Conservation (phyloP, 1,284 basidiomycete genomes). For the Boletus subluridellus region DNA sequence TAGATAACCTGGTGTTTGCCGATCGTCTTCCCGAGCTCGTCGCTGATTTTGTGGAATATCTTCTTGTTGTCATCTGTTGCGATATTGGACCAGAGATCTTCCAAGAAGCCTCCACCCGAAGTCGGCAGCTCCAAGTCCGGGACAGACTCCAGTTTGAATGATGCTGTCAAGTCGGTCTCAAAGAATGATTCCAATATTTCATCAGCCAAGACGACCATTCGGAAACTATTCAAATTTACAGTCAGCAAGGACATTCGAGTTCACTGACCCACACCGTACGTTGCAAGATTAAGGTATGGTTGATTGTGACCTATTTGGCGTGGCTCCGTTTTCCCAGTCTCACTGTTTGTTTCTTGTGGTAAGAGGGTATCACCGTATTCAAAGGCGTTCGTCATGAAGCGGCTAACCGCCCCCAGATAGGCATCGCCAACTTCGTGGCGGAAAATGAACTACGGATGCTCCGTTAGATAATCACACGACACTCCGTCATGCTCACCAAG, state of each 20-base stretch:
- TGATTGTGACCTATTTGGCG: conserved; percentile 65
- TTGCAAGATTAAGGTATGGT: conserved; percentile 83
- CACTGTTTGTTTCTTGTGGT: conserved; percentile 44
- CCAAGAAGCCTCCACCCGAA: conserved; percentile 63
- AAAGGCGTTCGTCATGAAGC: conserved; percentile 96
- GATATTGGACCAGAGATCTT: conserved; percentile 84
- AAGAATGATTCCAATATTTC: conserved; percentile 95
- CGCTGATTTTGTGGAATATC: conserved; percentile 82
- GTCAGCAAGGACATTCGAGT: conserved; percentile 9
- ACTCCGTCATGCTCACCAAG: conserved; percentile 54
- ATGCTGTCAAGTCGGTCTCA: conserved; percentile 81
- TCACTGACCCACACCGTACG: conserved; percentile 45
- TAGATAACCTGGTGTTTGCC: conserved; percentile 85
- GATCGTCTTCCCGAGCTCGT: conserved; percentile 89
- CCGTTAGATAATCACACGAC: conserved; percentile 1
- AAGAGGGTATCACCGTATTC: conserved; percentile 89
- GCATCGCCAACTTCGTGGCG: conserved; percentile 96
- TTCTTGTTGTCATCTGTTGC: conserved; percentile 86
- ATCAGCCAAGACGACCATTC: conserved; percentile 95
- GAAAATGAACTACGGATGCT: conserved; percentile 81
- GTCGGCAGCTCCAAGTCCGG: conserved; percentile 62
- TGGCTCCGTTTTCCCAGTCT: conserved; percentile 43
- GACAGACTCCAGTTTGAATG: conserved; percentile 79
- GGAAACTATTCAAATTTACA: conserved; percentile 59
- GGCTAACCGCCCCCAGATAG: conserved; percentile 91